A percentile compares a stretch with the other conserved stretches of the same genome.
phyloP scores from a whole-genome alignment of 345 rosid genomes.

The Camelina sativa region DNA sequence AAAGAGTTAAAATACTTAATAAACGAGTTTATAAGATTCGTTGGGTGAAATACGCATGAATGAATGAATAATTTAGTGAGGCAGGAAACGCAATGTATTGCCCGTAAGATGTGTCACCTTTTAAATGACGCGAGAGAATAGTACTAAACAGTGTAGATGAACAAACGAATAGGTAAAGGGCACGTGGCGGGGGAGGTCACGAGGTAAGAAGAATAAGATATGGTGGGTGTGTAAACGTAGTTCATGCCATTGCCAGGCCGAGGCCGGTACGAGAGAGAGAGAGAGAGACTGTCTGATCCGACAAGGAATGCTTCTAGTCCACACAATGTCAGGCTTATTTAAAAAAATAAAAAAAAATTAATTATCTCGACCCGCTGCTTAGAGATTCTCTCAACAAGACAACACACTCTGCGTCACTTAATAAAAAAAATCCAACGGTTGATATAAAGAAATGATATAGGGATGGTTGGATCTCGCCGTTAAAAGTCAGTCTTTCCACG shows the following conservation, averaged over 20 bases:
- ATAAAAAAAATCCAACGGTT: conserved; percentile 12
- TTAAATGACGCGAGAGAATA: too few species aligned
- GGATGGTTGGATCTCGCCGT: conserved; percentile 22
- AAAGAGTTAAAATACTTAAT: not conserved
- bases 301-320: conserved; percentile 48
- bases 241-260: not conserved
- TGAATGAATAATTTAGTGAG: too few species aligned
- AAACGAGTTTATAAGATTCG: conserved; percentile 1
- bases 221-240: not conserved
- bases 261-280: conserved; percentile 22
- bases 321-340: conserved; percentile 48
- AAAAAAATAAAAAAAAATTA: too few species aligned
- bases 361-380: not conserved
- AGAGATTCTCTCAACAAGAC: too few species aligned
- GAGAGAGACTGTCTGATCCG: conserved; percentile 33
- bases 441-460: not conserved
- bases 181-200: conserved; percentile 28
- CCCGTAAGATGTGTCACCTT: too few species aligned
- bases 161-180: not conserved
- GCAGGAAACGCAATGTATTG: too few species aligned
- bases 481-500: not conserved
- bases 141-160: too few species aligned
- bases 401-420: too few species aligned
- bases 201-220: not conserved
- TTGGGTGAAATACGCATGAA: not conserved